Conservation (phyloP, 345 rosid genomes). For the Clausena lansium region DNA sequence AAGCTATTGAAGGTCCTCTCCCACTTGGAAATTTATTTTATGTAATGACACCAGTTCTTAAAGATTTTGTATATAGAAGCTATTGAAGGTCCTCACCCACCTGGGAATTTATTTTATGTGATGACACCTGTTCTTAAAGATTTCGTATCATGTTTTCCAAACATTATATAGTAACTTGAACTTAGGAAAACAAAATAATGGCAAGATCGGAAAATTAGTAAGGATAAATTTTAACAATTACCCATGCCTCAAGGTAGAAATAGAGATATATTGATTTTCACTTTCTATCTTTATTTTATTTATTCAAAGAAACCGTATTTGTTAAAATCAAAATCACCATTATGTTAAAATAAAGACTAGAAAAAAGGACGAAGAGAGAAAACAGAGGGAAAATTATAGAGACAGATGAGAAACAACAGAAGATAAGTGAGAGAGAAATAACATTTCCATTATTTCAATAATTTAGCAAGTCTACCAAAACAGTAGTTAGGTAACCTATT, state of each 20-base stretch:
- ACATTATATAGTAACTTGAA: background rate
- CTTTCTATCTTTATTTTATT: background rate
- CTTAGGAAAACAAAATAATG: background rate
- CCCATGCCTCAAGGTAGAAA: background rate
- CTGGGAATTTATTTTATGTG: background rate
- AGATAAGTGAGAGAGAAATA: background rate
- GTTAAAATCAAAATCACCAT: background rate
- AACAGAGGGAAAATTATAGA: background rate
- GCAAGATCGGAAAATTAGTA: background rate
- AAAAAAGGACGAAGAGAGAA: background rate
- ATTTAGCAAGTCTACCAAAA: background rate
- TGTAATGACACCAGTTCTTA: background rate
- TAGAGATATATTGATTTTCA: background rate
- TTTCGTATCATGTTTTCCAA: no score
- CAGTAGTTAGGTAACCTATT: background rate
- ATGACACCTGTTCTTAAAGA: background rate
- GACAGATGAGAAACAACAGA: background rate
- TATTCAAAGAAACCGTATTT: background rate
- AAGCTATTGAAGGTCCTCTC: background rate
- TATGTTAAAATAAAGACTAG: background rate
- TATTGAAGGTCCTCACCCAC: background rate
- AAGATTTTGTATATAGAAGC: background rate
- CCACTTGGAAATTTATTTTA: background rate
- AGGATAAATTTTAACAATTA: background rate
- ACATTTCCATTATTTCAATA: background rate